Evolutionary conservation across 2,329 filamentous ascomycete genomes (phyloP).

Genomic region (Aspergillus sp.): DNA sequence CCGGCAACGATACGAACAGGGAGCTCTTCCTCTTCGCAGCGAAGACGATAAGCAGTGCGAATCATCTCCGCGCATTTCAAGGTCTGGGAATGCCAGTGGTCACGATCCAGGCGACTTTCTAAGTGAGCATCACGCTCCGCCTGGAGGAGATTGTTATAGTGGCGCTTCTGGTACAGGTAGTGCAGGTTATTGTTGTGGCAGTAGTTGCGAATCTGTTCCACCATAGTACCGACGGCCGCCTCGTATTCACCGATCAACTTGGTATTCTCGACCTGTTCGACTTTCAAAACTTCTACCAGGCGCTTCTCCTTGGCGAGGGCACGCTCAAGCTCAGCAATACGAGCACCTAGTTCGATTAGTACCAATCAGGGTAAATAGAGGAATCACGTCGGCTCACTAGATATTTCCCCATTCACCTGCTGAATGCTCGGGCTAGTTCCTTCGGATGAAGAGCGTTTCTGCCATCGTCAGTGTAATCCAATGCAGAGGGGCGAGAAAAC

Average conservation of each 20-base stretch:
- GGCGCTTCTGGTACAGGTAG: conserved; percentile 46
- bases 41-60: conserved; percentile 47
- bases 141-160: conserved; percentile 52
- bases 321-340: conserved; percentile 51
- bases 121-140: conserved; percentile 51
- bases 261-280: conserved; percentile 49
- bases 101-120: conserved; percentile 49
- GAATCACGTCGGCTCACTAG: conserved; percentile 30
- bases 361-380: not conserved
- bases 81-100: conserved; percentile 50
- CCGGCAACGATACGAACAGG: conserved; percentile 46
- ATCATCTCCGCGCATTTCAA: conserved; percentile 51
- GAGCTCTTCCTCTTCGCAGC: conserved; percentile 48
- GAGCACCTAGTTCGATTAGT: conserved; percentile 35
- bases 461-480: conserved; percentile 5
- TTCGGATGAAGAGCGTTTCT: conserved; percentile 46
- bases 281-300: conserved; percentile 42
- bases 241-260: conserved; percentile 51
- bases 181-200: conserved; percentile 51
- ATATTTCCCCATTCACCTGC: conserved; percentile 46
- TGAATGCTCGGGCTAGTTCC: conserved; percentile 40
- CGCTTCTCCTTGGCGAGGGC: conserved; percentile 48
- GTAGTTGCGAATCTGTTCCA: conserved; percentile 52
- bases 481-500: conserved; percentile 9
- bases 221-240: conserved; percentile 46